Evolutionary conservation across 768 basidiomycete species (phyloP), one percentile per base, ranked within the genome.

Genomic region (Termitomyces titanicus): DNA sequence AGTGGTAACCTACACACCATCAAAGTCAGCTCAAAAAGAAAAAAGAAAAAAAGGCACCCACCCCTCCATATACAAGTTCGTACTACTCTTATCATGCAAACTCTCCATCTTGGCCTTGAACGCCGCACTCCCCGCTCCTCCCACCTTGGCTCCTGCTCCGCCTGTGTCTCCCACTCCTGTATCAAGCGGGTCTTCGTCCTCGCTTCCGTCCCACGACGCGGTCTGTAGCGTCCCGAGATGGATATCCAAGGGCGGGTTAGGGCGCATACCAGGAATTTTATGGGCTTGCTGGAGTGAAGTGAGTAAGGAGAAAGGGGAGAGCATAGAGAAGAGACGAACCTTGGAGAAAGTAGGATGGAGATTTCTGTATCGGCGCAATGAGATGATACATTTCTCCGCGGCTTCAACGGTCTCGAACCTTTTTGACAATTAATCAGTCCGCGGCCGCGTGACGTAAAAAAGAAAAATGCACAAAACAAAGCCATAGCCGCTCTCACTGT

Each of bases 311-410:
- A 12, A 22, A 24, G 17, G 9, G 25, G n/a, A 5, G 44, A 17
- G 12, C 17, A 31, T 17, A 8, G 42, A 11, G 12, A 15, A 35
- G 5, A 15, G 15, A 38, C 61, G 67, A 54, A 87, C 91, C 80
- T 93, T 92, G 52, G 92, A 92, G 64, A 91, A 92, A 2, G 90
- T 90, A 0, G 91, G 92, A 64, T 94, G 91, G 39, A 93, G 71
- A 66, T 92, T 89, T 42, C 88, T 77, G 60, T 86, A 86, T 60
- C 81, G 80, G 57, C 88, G 75, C 46, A 94, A 74, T 1, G 83
- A 74, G 13, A 82, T 74, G 50, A 94, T 92, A 59, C 92, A 94
- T 58, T 77, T 79, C 62, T 87, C 85, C 0, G 91, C 91, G 25
- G 83, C 78, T 2, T 85, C 84, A 7, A 89, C 65, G 0, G 74